These are phyloP conservation scores for Cyclotella sp. DNA, from an alignment of 108 stramenopile genomes.

Conservation along the genomic window DNA sequence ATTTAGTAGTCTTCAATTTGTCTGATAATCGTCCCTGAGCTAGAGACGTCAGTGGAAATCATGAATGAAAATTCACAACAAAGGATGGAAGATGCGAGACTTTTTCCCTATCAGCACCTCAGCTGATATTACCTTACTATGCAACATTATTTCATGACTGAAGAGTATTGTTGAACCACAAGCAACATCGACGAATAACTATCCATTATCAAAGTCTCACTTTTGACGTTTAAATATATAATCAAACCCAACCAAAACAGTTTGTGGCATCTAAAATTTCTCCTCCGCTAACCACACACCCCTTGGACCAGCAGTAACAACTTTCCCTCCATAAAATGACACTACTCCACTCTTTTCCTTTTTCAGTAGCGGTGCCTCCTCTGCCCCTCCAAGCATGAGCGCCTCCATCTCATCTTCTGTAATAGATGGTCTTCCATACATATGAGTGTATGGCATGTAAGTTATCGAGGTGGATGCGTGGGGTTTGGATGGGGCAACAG, in stretches of 20 bases:
- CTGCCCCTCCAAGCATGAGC: constrained; percentile 85
- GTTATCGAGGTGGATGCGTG: constrained; percentile 32
- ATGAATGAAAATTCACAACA: too few species aligned
- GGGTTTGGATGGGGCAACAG: constrained; percentile 20
- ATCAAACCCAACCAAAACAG: background rate
- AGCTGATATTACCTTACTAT: too few species aligned
- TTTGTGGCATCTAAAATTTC: background rate
- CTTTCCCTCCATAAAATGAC: constrained; percentile 34
- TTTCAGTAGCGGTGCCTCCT: constrained; percentile 52
- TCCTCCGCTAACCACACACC: constrained; percentile 44
- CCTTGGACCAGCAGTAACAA: constrained; percentile 45
- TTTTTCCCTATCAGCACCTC: too few species aligned
- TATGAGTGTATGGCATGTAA: constrained; percentile 52
- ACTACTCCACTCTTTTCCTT: constrained; percentile 21
- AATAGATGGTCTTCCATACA: constrained; percentile 85
- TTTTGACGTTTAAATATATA: too few species aligned
- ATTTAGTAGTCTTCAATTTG: too few species aligned
- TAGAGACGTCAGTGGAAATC: too few species aligned
- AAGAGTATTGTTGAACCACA: too few species aligned
- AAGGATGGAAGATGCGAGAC: too few species aligned
- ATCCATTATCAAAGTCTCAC: too few species aligned
- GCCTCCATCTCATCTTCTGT: constrained; percentile 94
- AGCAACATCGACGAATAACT: too few species aligned
- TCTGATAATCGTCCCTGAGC: too few species aligned
- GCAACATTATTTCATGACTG: too few species aligned